These are phyloP conservation scores for Scheffersomyces lignicola DNA, from an alignment of 1,139 yeast genomes.

Conservation along the genomic window DNA sequence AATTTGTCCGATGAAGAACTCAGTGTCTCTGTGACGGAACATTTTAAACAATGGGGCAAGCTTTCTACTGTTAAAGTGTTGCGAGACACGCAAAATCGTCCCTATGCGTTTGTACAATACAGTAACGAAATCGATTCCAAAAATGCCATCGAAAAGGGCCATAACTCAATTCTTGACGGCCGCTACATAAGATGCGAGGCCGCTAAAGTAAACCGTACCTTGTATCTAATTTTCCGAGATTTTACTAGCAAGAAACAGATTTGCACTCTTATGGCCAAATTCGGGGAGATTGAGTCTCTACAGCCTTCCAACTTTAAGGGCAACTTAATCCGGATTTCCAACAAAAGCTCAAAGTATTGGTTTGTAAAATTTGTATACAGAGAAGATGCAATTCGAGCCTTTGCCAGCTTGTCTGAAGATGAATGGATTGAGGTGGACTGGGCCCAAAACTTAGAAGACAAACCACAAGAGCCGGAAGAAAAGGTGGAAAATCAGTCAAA, in stretches of 20 bases:
- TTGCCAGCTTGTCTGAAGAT: conserved; percentile 63
- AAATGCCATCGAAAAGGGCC: conserved; percentile 67
- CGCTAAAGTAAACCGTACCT: conserved; percentile 87
- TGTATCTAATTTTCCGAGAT: conserved; percentile 48
- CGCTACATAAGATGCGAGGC: conserved; percentile 83
- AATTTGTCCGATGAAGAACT: conserved; percentile 66
- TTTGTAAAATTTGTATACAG: conserved; percentile 80
- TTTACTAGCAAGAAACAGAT: conserved; percentile 31
- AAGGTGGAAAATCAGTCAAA: conserved; percentile 11
- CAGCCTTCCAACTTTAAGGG: conserved; percentile 50
- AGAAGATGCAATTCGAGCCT: conserved; percentile 89
- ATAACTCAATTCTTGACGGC: conserved; percentile 68
- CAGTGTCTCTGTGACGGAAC: conserved; percentile 63
- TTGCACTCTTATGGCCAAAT: conserved; percentile 40
- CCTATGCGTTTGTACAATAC: conserved; percentile 93
- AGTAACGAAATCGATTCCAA: conserved; percentile 69
- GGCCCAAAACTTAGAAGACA: conserved; percentile 70
- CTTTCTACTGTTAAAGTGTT: conserved; percentile 78
- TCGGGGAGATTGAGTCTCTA: conserved; percentile 76
- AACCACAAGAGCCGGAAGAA: conserved; percentile 7
- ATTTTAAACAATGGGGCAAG: conserved; percentile 67
- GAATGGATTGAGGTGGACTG: conserved; percentile 61
- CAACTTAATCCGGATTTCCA: conserved; percentile 15
- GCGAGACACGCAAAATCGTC: conserved; percentile 79
- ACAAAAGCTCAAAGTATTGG: conserved; percentile 54